Base-by-base conservation (phyloP, 2,329 filamentous ascomycete genomes). In the Sphaerulina populicola region DNA sequence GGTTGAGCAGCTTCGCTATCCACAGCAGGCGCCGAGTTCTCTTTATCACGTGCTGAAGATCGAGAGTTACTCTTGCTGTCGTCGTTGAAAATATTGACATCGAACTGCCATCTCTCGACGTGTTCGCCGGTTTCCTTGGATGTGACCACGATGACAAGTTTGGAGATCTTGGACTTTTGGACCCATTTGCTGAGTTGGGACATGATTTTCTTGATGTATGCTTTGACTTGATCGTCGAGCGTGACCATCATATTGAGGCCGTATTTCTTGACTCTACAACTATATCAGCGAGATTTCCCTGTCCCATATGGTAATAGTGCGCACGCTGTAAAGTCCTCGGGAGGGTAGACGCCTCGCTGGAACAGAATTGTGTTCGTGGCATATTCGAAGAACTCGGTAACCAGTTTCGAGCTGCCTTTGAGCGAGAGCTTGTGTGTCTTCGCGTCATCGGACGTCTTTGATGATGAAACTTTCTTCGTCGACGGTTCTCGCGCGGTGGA, bases 121-220 rank as follows among this genome's bases (percentile, higher is more conserved):
- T 95, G 86, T 67, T 96, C 90, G 57, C 91, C 93, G 0, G 90
- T 95, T 70, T 98, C 93, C 71, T 96, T 97, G 74, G 86, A 87
- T 30, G 91, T 96, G 60, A 98, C 90, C 43, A 98, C 93, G 47
- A 98, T 86, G 53, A 98, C 90, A 10, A 98, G 81, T 71, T 94
- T 96, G 47, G 88, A 94, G 67, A 98, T 96, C 72, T 98, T 97
- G 68, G 90, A 88, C 62, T 86, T 87, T 47, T 89, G 78, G 89
- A 97, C 97, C 93, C 93, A 98, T 68, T 88, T 88, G 74, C 94
- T 91, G 52, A 98, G 81, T 71, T 98, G 93, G 27, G 83, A 84
- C 90, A 96, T 98, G 74, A 98, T 97, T 73, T 94, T 95, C 72
- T 95, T 96, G 76, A 98, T 94, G 73, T 98, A 98, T 30, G 90